Base-by-base conservation (phyloP, 805 yeast species). In the Hemisphaericaspora nanyangensis region DNA sequence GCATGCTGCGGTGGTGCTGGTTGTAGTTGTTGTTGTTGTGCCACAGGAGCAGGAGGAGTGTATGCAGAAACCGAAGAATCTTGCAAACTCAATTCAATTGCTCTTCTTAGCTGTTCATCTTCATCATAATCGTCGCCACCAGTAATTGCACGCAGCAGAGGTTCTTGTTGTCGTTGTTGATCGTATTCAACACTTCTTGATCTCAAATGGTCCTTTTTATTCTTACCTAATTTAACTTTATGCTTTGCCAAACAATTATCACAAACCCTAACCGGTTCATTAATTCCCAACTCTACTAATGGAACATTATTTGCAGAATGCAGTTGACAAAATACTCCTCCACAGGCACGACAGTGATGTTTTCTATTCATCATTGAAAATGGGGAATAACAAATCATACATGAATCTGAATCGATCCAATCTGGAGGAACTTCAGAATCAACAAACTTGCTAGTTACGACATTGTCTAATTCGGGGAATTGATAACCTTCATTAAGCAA, bases 301-400 rank as follows among this genome's bases (percentile, higher is more conserved):
- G 90, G 81, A 25, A 80, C 68, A 35, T 60, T 69, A 48, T 85
- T 78, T 2, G 82, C 67, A n/a, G 97, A 87, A 60, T 95, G 95
- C 5, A 77, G 74, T 47, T 85, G 90, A 60, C 95, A 82, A 55
- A 75, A 91, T 0, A 88, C 96, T 3, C 97, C 97, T 17, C 99
- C 99, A 64, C 99, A 93, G 37, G 95, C 84, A 38, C 99, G 75
- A 61, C 99, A 93, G 62, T 93, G 99, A 60, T 93, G 99, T 58
- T 91, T 89, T 54, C 99, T 74, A 58, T 86, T 89, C 44, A 90
- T 66, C 56, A 91, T 74, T 1, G 93, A 70, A 55, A 93, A 93
- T 12, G 81, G 65, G 30, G 72, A 78, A 37, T 95, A 88, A 49
- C 97, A 88, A 39, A 87, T 79, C 97, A 93, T 90, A 61, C 99